Base-by-base conservation (phyloP, 192 early-diverging fungal genomes). In the Jimgerdemannia flammicorona region DNA sequence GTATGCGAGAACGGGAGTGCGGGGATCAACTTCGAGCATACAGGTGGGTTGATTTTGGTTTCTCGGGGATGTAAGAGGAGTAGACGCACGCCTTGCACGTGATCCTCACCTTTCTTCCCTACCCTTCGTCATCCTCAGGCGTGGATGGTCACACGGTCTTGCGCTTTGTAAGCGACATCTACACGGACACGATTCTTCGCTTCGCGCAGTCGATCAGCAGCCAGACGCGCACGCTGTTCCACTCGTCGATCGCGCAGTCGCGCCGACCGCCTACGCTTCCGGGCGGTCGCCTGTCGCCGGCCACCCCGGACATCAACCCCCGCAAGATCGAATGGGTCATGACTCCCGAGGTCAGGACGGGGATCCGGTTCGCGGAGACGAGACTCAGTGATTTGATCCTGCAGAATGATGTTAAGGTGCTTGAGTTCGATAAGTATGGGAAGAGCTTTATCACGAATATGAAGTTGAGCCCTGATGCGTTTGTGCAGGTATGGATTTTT, bases 11-110 rank as follows among this genome's bases (percentile, higher is more conserved):
- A 86, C 77, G 96, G 94, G 39, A 88, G 91, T 49, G 86, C 93
- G n/a, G 96, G 96, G 72, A 87, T 95, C 70, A 97, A 96, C 82
- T 95, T 94, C 70, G 95, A 97, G 86, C 95, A 96, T 84, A 86
- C 94, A 39, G 83, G 81, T 83, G 76, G 14, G 49, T 59, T 10
- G 14, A 59, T 29, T 29, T 29, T 29, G 29, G 29, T 29, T 29
- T 29, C 29, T 29, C 1, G 29, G 29, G 29, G 29, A 29, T 29
- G 29, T 29, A 29, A 29, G 29, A 29, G 29, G 29, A 29, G 29
- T 29, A 29, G 29, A 29, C 29, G 29, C 29, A 29, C 29, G 29
- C 29, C 29, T 29, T 29, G 29, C 29, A 29, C 1, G 29, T 29
- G 29, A 29, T 1, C 29, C 29, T 29, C 29, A 29, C 29, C 29